Percentiles rank a stretch among this genome's conserved stretches.
phyloP scores from a whole-genome alignment of 2,329 filamentous ascomycete genomes.

The Lasiodiplodia gonubiensis region DNA sequence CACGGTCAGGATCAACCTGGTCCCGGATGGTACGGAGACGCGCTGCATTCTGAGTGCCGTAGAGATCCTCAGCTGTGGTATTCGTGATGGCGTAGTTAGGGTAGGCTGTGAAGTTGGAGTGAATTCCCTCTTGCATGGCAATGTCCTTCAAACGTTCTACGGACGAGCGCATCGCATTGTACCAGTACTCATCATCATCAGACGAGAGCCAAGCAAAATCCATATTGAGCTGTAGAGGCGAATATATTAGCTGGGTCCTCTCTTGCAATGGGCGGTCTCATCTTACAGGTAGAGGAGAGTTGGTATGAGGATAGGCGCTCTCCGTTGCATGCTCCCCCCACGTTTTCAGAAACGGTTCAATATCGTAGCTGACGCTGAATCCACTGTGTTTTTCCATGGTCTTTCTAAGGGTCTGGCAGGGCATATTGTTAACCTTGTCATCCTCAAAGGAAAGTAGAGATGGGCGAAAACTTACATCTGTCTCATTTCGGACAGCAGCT shows the following conservation, averaged over 20 bases:
- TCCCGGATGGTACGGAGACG: slow-evolving; percentile 1
- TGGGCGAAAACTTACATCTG: not conserved
- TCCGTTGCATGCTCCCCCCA: not conserved
- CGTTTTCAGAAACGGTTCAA: slow-evolving; percentile 5
- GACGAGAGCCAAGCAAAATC: slow-evolving; percentile 9
- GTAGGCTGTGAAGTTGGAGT: not conserved
- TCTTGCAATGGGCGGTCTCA: not conserved
- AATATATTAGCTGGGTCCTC: not conserved
- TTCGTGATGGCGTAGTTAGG: slow-evolving; percentile 18
- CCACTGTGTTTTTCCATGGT: not conserved
- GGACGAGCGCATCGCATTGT: slow-evolving; percentile 5
- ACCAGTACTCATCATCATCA: slow-evolving; percentile 7
- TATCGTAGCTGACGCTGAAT: slow-evolving; percentile 3
- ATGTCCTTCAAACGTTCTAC: not conserved
- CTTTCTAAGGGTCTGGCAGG: not conserved
- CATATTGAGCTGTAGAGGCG: not conserved
- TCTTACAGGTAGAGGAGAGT: slow-evolving; percentile 4
- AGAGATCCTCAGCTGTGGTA: slow-evolving; percentile 5
- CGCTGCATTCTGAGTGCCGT: slow-evolving; percentile 1
- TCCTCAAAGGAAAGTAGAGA: not conserved
- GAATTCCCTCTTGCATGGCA: slow-evolving; percentile 7
- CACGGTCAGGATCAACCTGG: slow-evolving; percentile 14
- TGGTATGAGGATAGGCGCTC: not conserved
- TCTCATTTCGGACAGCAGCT: not conserved
- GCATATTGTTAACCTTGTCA: not conserved